Evolutionary conservation across 192 early-diverging fungal species (phyloP), one percentile per base, ranked within the genome.

Genomic region (Diversispora eburnea): DNA sequence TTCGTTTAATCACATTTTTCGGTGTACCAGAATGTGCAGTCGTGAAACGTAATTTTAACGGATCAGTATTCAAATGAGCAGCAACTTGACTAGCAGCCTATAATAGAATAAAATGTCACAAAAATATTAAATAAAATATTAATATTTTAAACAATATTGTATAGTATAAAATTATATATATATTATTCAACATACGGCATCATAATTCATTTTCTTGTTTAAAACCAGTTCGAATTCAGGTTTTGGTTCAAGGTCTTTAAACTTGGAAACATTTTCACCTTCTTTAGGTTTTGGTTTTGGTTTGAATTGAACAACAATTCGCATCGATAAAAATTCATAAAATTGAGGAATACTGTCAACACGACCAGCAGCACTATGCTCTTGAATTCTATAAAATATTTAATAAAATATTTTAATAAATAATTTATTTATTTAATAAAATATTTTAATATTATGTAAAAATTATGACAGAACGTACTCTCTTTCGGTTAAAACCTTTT

Each of bases 41-140:
- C 3, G 84, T 89, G 69, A 97, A 90, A 43, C 91, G 88, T 69
- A 99, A 82, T 72, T 92, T 91, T 8, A 87, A 71, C 33, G 92
- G 86, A 54, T 54, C 51, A 17, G 51, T 54, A 17, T 10, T 54
- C n/a, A 54, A 13, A 54, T 54, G n/a, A 4, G 51, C 13, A 54
- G 51, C 51, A 54, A 54, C 51, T 10, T 54, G 51, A 13, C 51
- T 54, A 54, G 51, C 51, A 54, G 12, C 51, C 51, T 54, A 54
- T 13, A 49, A 9, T 12, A 51, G 4, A 51, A 9, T 10, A 17
- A 54, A 5, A 51, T 13, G n/a, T 49, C 6, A 49, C 48, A 6
- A 49, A 51, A 51, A 51, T 51, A 51, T 51, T 13, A 51, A 51
- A 1, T 6, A 12, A 8, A 51, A 12, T 51, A 33, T 33, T 33